These are phyloP conservation scores for Kodamaea alishanica DNA, from an alignment of 1,139 yeast genomes.

Conservation along the genomic window DNA sequence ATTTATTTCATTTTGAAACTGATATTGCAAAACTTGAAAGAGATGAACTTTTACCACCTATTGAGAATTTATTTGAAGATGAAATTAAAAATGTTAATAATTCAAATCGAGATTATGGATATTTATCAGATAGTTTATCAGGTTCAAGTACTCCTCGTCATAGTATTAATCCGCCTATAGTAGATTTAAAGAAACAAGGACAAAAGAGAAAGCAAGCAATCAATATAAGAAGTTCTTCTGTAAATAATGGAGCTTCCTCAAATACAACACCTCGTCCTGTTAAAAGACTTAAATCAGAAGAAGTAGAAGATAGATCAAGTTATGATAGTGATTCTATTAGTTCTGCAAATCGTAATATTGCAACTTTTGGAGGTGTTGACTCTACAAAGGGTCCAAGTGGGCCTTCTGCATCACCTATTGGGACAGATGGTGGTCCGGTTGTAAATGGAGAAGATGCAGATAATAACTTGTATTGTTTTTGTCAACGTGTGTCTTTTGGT, in stretches of 20 bases:
- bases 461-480: constrained; percentile 69
- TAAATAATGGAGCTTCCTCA: too few relatives aligned
- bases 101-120: constrained; percentile 14
- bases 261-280: constrained; percentile 17
- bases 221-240: constrained; percentile 14
- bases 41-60: constrained; percentile 73
- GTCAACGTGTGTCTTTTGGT: constrained; percentile 83
- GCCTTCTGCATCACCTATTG: constrained; percentile 2
- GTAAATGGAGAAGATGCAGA: constrained; percentile 57
- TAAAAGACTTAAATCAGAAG: constrained; percentile 26
- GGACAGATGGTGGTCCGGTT: constrained; percentile 9
- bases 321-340: too few relatives aligned
- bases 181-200: constrained; percentile 18
- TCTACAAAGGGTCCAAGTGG: neutral
- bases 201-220: constrained; percentile 27
- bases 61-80: constrained; percentile 26
- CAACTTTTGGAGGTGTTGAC: constrained; percentile 1
- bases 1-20: constrained; percentile 65
- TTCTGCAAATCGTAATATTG: neutral
- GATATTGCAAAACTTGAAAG: constrained; percentile 73
- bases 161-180: constrained; percentile 20
- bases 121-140: constrained; percentile 24
- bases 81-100: constrained; percentile 5
- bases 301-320: constrained; percentile 13
- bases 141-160: constrained; percentile 33